These are phyloP conservation scores for Stephanocyclus meneghinianus DNA, from an alignment of 352 stramenopile species.

Conservation along the genomic window DNA sequence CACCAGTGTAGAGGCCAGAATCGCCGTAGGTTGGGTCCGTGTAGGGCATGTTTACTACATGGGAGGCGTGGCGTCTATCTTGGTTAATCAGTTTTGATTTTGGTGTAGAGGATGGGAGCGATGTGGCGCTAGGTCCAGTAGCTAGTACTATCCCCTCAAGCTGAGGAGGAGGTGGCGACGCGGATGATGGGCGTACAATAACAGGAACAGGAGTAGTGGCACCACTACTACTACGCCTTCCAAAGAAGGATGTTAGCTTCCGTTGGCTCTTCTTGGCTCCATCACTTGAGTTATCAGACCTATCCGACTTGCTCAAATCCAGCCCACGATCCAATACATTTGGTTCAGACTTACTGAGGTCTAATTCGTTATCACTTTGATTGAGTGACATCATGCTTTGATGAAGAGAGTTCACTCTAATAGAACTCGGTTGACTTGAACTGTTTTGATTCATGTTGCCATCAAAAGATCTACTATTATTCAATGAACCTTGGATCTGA, in stretches of 20 bases:
- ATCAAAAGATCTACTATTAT: not conserved
- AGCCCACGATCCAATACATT: not conserved
- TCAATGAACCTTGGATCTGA: not conserved
- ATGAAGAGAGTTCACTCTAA: not conserved
- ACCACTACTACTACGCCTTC: not conserved
- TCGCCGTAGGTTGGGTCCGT: conserved; percentile 49
- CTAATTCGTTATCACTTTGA: not conserved
- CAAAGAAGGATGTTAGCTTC: not conserved
- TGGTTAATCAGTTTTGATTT: not conserved
- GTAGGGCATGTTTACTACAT: conserved; percentile 18
- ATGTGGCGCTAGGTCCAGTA: not conserved
- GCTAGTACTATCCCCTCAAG: not conserved
- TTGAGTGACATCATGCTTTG: not conserved
- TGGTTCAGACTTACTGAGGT: not conserved
- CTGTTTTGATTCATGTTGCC: not conserved
- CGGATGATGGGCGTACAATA: not conserved
- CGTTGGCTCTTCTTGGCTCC: not conserved
- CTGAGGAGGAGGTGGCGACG: not conserved
- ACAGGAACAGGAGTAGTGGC: not conserved
- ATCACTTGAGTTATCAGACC: not conserved
- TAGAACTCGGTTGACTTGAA: too few relatives aligned
- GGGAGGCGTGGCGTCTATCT: not conserved
- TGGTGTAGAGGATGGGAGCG: not conserved
- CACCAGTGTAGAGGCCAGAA: conserved; percentile 46
- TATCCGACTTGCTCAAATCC: not conserved